Base-by-base conservation (phyloP, 139 green algal genomes). In the Coccomyxa sp. region DNA sequence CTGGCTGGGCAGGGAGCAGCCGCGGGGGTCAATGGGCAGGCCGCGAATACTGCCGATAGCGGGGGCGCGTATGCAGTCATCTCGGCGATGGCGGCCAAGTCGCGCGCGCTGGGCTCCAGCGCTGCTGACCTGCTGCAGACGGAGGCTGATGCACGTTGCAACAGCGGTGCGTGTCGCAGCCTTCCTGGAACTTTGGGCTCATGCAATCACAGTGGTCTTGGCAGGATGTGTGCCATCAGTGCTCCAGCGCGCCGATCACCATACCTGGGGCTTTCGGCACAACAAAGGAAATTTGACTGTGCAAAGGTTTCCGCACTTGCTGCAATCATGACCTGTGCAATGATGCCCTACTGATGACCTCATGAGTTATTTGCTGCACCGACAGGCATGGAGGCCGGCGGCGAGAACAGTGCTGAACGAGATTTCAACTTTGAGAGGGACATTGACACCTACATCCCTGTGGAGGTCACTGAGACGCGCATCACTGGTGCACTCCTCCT, bases 401-500 rank as follows among this genome's bases (percentile, higher is more conserved):
- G 38, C 38, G 38, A 51, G 38, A 51, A 3, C 38, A 13, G 16
- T 58, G 28, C n/a, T 15, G 11, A n/a, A 13, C 23, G 68, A 17
- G 17, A 18, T 0, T 77, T 82, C 31, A 67, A 85, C 25, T 25
- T 85, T 51, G 82, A 82, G 76, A 63, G 59, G 76, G 58, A 81
- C 7, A 30, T 86, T 21, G 82, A 86, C 17, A 15, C 12, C 3
- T 14, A 79, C 38, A 71, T 93, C 71, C 68, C 76, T 1, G 59
- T 92, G 51, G 84, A 92, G 71, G 93, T 96, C n/a, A 74, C 89
- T 45, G 94, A 97, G 88, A 92, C 97, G 82, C 91, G 94, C 28
- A n/a, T 94, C 18, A 92, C 85, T 31, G 87, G 63, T 71, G 63
- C 18, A 9, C 38, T 51, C 7, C 38, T 51, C 3, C 38, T 51